Evolutionary conservation across 805 yeast genomes (phyloP).

Genomic region (Metschnikowia kunwiensis): DNA sequence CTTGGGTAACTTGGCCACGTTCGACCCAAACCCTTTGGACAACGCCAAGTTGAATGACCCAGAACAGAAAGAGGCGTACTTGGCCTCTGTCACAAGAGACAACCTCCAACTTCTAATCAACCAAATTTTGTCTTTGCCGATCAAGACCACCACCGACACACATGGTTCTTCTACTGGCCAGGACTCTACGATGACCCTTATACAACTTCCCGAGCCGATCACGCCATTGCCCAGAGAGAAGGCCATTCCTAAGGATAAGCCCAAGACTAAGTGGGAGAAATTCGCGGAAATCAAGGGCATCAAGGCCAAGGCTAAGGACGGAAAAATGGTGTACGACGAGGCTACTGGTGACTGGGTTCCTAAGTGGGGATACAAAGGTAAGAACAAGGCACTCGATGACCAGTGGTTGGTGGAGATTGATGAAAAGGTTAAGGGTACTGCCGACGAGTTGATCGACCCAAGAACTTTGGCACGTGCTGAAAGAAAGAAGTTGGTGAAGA

Average conservation of each 20-base stretch:
- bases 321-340: slow-evolving; percentile 88
- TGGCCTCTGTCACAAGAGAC: slow-evolving; percentile 74
- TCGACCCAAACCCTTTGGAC: slow-evolving; percentile 86
- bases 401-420: slow-evolving; percentile 97
- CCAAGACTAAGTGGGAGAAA: slow-evolving; percentile 93
- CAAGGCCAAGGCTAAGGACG: slow-evolving; percentile 82
- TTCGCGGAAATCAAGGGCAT: slow-evolving; percentile 97
- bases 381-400: slow-evolving; percentile 77
- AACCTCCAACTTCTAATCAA: slow-evolving; percentile 88
- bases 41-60: slow-evolving; percentile 53
- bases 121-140: slow-evolving; percentile 86
- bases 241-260: slow-evolving; percentile 87
- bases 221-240: slow-evolving; percentile 91
- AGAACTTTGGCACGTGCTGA: slow-evolving; percentile 77
- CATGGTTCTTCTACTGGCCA: slow-evolving; percentile 56
- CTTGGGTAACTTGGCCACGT: slow-evolving; percentile 85
- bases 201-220: slow-evolving; percentile 79
- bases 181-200: slow-evolving; percentile 74
- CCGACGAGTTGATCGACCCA: slow-evolving; percentile 75
- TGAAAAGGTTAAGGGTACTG: slow-evolving; percentile 55
- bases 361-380: slow-evolving; percentile 97
- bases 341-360: slow-evolving; percentile 93
- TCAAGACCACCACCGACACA: slow-evolving; percentile 80
- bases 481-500: slow-evolving; percentile 80
- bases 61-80: slow-evolving; percentile 56